Base-by-base conservation (phyloP, 2,329 filamentous ascomycete genomes). In the Arthrobotrys entomopaga region DNA sequence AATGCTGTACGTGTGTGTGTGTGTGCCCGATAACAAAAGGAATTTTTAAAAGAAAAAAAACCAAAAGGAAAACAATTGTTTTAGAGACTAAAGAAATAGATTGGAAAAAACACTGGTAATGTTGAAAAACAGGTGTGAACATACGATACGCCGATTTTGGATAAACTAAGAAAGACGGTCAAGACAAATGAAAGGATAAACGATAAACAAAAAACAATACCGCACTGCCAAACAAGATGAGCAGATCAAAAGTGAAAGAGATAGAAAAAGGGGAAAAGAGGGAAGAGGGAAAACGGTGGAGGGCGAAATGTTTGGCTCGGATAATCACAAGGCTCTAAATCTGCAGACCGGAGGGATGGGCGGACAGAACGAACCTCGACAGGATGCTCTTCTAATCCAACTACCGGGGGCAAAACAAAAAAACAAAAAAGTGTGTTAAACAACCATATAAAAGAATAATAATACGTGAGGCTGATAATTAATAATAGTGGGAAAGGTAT, bases 71-170 rank as follows among this genome's bases (percentile, higher is more conserved):
- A n/a, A n/a, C n/a, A n/a, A n/a, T n/a, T n/a, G n/a, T n/a, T n/a
- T n/a, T n/a, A n/a, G n/a, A n/a, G n/a, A n/a, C n/a, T n/a, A n/a
- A n/a, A n/a, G n/a, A n/a, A n/a, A n/a, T n/a, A n/a, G n/a, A n/a
- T n/a, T n/a, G 43, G 20, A 52, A 60, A 59, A 19, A 13, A 46
- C 3, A 46, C 42, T n/a, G 42, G 42, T 46, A 46, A 46, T 13
- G 13, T 46, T 7, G 42, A 19, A 15, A 34, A 34, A 34, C 7
- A 34, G 29, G 29, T 34, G 29, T 26, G 38, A 16, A 46, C 42
- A 46, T 54, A 65, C 60, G 53, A 42, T 53, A 56, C 60, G 60
- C 60, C 60, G 60, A 56, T 65, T 65, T 65, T 65, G 15, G 38
- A 46, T n/a, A 46, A 46, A 46, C 15, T n/a, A 46, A 46, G n/a